Evolutionary conservation across 225 moss, liverwort and hornwort species (phyloP), one percentile per base, ranked within the genome.

Genomic region (Neckera pumila): DNA sequence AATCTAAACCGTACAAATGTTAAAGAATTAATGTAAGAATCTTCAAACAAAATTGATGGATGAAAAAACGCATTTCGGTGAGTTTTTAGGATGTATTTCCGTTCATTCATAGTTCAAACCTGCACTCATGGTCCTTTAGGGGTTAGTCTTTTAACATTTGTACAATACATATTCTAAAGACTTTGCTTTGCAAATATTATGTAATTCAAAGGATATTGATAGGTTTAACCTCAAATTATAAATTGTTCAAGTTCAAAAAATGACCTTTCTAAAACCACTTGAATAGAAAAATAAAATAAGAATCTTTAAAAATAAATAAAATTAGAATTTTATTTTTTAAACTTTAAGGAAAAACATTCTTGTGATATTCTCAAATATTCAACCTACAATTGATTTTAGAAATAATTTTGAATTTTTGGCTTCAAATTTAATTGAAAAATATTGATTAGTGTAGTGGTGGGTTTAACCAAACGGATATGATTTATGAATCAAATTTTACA

Each of bases 191-290:
- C 2, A 72, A 17, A 28, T 43, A 43, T 43, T 43, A 9, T 43
- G 45, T 17, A 17, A 17, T 30, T 73, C 3, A 17, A 45, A 45
- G 10, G 17, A 0, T 16, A 10, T 43, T 45, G 2, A 0, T 73
- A 28, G 17, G 17, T 28, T 28, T 73, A 0, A 2, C 6, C 1
- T 73, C 0, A 17, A 6, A 28, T 45, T 3, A 1, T 6, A 6
- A 28, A 2, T 1, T 16, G 1, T 43, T 72, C 17, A 2, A 9
- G 3, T 45, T 45, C 0, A 17, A 22, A 10, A 1, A 5, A 43
- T 27, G 43, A 16, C 3, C 27, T 43, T 27, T 42, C 43, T 14
- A 9, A 15, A 28, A 72, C 5, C 1, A 27, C 0, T 27, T 43
- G 27, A 43, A 43, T 72, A 72, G 9, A 26, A 42, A 43, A 21